Percentiles rank a stretch among this genome's conserved stretches.
Conservation (phyloP, 1,139 yeast genomes). For the Sugiyamaella grinbergsii region DNA sequence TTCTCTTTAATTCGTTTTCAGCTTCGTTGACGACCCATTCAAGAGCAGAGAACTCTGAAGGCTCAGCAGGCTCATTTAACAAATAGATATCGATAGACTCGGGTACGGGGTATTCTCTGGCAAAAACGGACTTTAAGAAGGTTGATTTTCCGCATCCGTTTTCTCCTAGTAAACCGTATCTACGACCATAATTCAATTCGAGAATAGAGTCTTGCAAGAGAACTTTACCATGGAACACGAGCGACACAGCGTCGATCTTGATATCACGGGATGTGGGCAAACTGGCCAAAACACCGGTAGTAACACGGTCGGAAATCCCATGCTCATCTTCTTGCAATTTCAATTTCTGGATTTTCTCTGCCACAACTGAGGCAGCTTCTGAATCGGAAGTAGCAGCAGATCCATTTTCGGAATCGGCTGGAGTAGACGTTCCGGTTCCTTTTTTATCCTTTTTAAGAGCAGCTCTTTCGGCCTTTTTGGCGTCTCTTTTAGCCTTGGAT, state of each 20-base stretch:
- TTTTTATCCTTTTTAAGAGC: slow-evolving; percentile 57
- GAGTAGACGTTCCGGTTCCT: slow-evolving; percentile 42
- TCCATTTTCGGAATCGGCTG: slow-evolving; percentile 46
- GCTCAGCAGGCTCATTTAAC: slow-evolving; percentile 96
- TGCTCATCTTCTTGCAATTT: slow-evolving; percentile 91
- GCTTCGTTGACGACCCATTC: slow-evolving; percentile 98
- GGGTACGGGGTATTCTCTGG: slow-evolving; percentile 95
- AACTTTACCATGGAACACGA: slow-evolving; percentile 97
- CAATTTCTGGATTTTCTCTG: slow-evolving; percentile 78
- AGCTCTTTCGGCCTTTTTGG: slow-evolving; percentile 68
- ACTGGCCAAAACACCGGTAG: slow-evolving; percentile 94
- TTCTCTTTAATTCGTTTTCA: slow-evolving; percentile 83
- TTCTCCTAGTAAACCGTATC: slow-evolving; percentile 89
- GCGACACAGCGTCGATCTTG: slow-evolving; percentile 84
- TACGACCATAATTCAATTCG: slow-evolving; percentile 95
- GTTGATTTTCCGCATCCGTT: slow-evolving; percentile 99
- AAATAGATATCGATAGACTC: slow-evolving; percentile 87
- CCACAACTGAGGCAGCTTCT: slow-evolving; percentile 46
- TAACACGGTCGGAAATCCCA: slow-evolving; percentile 95
- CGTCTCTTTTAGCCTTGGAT: slow-evolving; percentile 90
- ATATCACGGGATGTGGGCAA: slow-evolving; percentile 90
- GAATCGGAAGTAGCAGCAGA: slow-evolving; percentile 32
- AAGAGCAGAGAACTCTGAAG: slow-evolving; percentile 86
- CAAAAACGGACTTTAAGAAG: slow-evolving; percentile 86
- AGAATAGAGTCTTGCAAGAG: slow-evolving; percentile 86